phyloP scores from a whole-genome alignment of 176 grass and related monocot species.

The Poa pratensis region DNA sequence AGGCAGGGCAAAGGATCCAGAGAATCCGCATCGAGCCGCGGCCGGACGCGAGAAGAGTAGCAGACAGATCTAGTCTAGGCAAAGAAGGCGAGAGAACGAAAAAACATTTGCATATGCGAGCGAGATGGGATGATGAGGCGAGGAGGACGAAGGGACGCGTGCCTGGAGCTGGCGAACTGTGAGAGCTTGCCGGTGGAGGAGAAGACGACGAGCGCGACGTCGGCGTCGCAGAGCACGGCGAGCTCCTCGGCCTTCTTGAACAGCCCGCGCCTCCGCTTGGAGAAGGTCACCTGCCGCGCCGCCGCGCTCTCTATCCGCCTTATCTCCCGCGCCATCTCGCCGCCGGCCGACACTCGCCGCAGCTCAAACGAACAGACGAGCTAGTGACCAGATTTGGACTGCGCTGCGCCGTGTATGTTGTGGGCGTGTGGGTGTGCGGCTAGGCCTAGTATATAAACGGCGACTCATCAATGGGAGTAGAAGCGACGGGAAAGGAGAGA shows the following conservation, averaged over 20 bases:
- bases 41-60: neutral
- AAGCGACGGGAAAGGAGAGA: constrained; percentile 11
- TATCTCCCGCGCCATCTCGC: constrained; percentile 74
- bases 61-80: constrained; percentile 29
- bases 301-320: constrained; percentile 79
- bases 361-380: neutral
- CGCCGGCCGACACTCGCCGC: too few relatives aligned
- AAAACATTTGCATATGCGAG: neutral
- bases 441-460: constrained; percentile 21
- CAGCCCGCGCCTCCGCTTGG: constrained; percentile 83
- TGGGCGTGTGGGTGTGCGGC: neutral
- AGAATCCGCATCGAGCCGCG: neutral
- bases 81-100: neutral
- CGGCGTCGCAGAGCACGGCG: constrained; percentile 85
- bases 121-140: neutral
- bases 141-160: neutral
- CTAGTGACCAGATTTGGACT: neutral
- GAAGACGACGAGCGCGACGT: constrained; percentile 86
- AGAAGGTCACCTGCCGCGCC: constrained; percentile 94
- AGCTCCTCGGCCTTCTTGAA: constrained; percentile 99
- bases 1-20: constrained; percentile 25
- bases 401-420: neutral
- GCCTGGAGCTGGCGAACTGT: constrained; percentile 90
- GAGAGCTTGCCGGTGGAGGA: constrained; percentile 95
- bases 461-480: constrained; percentile 5